These are phyloP conservation scores for Omphalea diandra DNA, from an alignment of 441 rosid genomes.

Conservation along the genomic window DNA sequence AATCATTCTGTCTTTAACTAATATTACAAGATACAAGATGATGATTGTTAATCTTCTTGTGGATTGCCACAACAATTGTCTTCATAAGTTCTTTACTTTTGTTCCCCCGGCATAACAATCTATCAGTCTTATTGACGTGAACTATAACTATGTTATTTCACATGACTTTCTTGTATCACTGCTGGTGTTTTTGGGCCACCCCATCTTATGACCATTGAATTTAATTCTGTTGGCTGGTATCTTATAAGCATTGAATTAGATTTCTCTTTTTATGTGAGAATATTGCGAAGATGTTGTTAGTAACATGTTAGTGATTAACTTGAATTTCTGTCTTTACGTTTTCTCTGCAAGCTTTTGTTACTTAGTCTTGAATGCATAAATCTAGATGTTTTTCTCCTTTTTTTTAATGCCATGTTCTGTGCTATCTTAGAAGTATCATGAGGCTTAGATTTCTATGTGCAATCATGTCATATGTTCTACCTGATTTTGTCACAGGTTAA, in stretches of 20 bases:
- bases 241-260: no score
- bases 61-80: no score
- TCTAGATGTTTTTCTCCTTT: no score
- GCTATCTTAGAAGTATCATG: background rate
- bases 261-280: no score
- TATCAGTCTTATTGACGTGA: background rate
- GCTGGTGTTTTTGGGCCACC: background rate
- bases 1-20: background rate
- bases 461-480: constrained; percentile 8
- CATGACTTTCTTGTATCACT: background rate
- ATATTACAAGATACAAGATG: background rate
- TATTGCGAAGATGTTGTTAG: background rate
- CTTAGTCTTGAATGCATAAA: constrained; percentile 4
- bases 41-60: background rate
- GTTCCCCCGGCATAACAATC: no score
- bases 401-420: background rate
- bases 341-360: constrained; percentile 1
- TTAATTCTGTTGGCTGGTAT: background rate
- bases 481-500: constrained; percentile 55
- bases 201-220: background rate
- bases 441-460: background rate
- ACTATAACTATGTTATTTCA: background rate
- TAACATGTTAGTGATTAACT: background rate
- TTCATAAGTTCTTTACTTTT: background rate
- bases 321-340: background rate